Evolutionary conservation across 176 grass and related monocot genomes (phyloP).

Genomic region (Triticum turgidum): DNA sequence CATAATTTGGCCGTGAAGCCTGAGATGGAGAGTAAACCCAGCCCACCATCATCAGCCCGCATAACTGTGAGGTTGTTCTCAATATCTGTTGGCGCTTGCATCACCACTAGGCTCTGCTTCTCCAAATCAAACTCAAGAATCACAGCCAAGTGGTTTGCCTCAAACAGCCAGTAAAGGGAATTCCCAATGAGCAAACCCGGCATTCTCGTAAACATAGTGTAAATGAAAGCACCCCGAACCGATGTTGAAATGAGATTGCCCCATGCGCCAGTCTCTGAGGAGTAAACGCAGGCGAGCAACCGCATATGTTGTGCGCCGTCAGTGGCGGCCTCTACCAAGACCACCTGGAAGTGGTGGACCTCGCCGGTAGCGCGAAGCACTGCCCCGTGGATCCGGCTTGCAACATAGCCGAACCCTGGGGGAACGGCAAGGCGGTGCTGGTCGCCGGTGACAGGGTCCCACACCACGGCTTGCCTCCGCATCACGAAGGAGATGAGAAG

Average conservation of each 20-base stretch:
- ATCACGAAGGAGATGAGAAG: background rate
- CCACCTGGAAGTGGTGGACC: background rate
- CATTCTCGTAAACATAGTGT: background rate
- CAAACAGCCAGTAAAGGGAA: background rate
- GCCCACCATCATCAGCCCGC: too few species aligned
- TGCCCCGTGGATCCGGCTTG: background rate
- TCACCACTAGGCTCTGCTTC: background rate
- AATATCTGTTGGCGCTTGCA: background rate
- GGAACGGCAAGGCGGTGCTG: background rate
- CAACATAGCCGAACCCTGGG: background rate
- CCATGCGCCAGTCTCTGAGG: background rate
- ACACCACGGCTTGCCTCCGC: too few species aligned
- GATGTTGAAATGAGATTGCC: background rate
- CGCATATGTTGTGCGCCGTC: too few species aligned
- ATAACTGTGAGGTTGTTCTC: too few species aligned
- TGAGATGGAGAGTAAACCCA: too few species aligned
- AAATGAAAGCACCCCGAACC: background rate
- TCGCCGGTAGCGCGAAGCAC: background rate
- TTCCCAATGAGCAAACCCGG: background rate
- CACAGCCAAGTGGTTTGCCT: too few species aligned
- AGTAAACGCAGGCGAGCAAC: background rate
- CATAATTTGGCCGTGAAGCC: too few species aligned
- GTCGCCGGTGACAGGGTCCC: background rate
- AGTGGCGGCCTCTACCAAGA: background rate
- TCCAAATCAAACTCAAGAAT: too few species aligned